Evolutionary conservation across 495 filamentous ascomycete genomes (phyloP), one percentile per base, ranked within the genome.

Genomic region (Penicillium bialowiezense): DNA sequence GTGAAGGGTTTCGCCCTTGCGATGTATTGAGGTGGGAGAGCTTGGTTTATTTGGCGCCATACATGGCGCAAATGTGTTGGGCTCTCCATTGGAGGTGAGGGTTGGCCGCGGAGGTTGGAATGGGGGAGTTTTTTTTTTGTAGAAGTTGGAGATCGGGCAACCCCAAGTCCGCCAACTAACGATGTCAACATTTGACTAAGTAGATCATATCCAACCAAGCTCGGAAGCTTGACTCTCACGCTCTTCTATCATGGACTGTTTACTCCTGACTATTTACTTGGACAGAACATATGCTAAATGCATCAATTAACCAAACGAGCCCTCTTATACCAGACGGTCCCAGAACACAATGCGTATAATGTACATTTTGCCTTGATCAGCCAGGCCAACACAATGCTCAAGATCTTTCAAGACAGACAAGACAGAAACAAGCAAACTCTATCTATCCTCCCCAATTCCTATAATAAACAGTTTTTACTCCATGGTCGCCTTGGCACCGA

Each of bases 401-500:
- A 62, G 58, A 64, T 53, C 59, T 36, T 55, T 55, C 55, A 51
- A 52, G 57, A 39, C 46, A 46, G n/a, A n/a, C 55, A 51, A 52
- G 57, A 39, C 52, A 51, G 50, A 56, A 50, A 28, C 41, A 24
- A 50, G 63, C 54, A 8, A 26, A 26, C 23, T 8, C 23, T 26
- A 26, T 55, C 58, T 51, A n/a, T n/a, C 28, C 37, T 52, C 51
- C 50, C 33, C 54, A 36, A 46, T 33, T 24, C 36, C 19, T 39
- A 39, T 38, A 41, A 38, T 47, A 40, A 32, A 41, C 49, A 41
- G 32, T 39, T 50, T 55, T 79, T 88, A 98, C 64, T 97, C 95
- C 88, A 99, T 90, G 35, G 75, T 72, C 33, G 87, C 95, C 61
- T 87, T 87, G 41, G 86, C 93, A 34, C 93, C 93, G 21, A 99